Evolutionary conservation across 225 moss, liverwort and hornwort genomes (phyloP), one percentile per base, ranked within the genome.

Genomic region (Ulota crispa): DNA sequence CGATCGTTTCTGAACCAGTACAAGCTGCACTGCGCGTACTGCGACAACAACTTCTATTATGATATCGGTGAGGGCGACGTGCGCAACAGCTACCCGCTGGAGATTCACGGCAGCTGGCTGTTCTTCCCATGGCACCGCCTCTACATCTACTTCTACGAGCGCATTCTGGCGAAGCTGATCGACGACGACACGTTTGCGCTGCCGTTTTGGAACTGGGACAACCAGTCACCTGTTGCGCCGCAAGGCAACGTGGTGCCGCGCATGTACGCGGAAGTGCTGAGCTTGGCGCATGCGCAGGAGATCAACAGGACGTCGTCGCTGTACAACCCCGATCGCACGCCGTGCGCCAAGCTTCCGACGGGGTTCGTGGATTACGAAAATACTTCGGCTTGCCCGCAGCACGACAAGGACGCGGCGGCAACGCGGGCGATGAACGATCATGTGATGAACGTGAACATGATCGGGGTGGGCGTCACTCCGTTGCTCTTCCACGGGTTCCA

Each of bases 171-270:
- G 8, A 47, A 43, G 3, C 53, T 88, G 21, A 56, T 91, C 3
- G 36, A 53, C 1, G 91, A 91, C 53, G 75, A 83, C 18, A 79
- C 71, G 1, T 88, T 91, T 53, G 73, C 80, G 1, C 67, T 91
- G 8, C 87, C 85, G 11, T 89, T 68, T 79, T 91, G 89, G 91
- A 91, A 89, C 60, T 91, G 85, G 82, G 91, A 88, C 62, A 83
- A 86, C 76, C 77, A 81, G 34, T 70, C 78, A 6, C 47, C 76
- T 0, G 60, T 18, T 1, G 12, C 8, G 13, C 67, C 77, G 2
- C 26, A 32, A 4, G 74, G 20, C 0, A 83, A 82, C 37, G 27
- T 67, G 2, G 6, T 83, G 13, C 82, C 83, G 3, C 14, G 52
- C 1, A 2, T 75, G 7, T 82, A 68, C 43, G 14, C 55, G 19